These are phyloP conservation scores for Suaeda aralocaspica DNA, from an alignment of 148 eudicot genomes.

Conservation along the genomic window DNA sequence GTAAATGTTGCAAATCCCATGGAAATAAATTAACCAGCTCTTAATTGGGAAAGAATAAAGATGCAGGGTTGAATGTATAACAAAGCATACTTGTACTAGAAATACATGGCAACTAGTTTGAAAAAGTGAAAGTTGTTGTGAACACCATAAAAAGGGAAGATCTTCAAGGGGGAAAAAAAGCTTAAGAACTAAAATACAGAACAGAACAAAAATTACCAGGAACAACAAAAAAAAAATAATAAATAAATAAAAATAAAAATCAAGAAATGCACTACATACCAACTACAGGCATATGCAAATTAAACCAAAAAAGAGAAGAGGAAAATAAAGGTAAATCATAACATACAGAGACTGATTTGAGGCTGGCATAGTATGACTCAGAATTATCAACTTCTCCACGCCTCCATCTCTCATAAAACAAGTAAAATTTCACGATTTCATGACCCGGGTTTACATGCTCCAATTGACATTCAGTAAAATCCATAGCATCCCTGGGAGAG, in stretches of 20 bases:
- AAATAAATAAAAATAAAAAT: too few relatives aligned
- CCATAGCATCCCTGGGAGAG: slow-evolving; percentile 53
- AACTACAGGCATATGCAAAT: slow-evolving; percentile 2
- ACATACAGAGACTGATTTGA: slow-evolving; percentile 49
- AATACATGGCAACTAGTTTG: not conserved
- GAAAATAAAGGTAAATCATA: slow-evolving; percentile 3
- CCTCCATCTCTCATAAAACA: slow-evolving; percentile 59
- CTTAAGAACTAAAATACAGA: not conserved
- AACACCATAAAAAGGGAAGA: not conserved
- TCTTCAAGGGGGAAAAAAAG: slow-evolving; percentile 14
- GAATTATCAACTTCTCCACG: slow-evolving; percentile 54
- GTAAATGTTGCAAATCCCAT: too few relatives aligned
- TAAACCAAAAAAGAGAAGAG: not conserved
- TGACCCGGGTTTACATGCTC: slow-evolving; percentile 47
- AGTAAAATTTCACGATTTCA: slow-evolving; percentile 55
- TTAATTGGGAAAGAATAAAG: too few relatives aligned
- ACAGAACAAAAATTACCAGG: too few relatives aligned
- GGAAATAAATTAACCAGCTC: too few relatives aligned
- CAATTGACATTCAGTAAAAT: slow-evolving; percentile 31
- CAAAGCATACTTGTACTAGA: not conserved
- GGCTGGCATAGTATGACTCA: slow-evolving; percentile 37
- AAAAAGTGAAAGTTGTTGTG: too few relatives aligned
- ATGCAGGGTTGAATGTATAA: not conserved
- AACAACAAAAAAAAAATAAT: not conserved
- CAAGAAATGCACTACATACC: slow-evolving; percentile 1